These are phyloP conservation scores for Turnera subulata DNA, from an alignment of 345 rosid species.

Conservation along the genomic window DNA sequence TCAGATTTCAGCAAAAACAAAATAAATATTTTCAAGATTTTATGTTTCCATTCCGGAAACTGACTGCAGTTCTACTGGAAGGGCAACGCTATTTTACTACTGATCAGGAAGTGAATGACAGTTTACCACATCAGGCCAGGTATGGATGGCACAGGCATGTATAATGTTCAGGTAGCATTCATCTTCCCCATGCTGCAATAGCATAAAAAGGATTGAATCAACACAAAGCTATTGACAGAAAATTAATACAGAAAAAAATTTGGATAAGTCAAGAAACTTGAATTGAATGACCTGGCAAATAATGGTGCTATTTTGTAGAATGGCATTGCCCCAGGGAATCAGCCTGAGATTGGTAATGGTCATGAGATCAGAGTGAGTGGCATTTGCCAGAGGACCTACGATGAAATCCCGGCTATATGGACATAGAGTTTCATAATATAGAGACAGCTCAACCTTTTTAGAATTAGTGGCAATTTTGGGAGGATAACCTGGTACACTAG, in stretches of 20 bases:
- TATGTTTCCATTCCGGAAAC: background rate
- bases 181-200: conserved; percentile 57
- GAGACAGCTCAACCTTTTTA: conserved; percentile 23
- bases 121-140: conserved; percentile 46
- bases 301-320: conserved; percentile 4
- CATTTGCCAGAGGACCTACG: conserved; percentile 12
- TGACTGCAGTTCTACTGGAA: no score
- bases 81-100: background rate
- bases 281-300: conserved; percentile 35
- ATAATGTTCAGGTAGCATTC: conserved; percentile 62
- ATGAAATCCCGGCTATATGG: conserved; percentile 28
- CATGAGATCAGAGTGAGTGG: conserved; percentile 21
- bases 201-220: background rate
- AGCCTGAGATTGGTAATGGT: conserved; percentile 32
- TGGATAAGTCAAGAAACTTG: no score
- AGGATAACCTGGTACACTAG: no score
- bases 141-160: conserved; percentile 55
- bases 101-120: background rate
- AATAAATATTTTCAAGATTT: background rate
- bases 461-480: no score
- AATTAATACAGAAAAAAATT: background rate
- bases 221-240: background rate
- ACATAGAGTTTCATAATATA: conserved; percentile 41
- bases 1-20: background rate
- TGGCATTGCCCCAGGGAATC: conserved; percentile 39